Base-by-base conservation (phyloP, 192 early-diverging fungal species). In the Mortierella alpina region DNA sequence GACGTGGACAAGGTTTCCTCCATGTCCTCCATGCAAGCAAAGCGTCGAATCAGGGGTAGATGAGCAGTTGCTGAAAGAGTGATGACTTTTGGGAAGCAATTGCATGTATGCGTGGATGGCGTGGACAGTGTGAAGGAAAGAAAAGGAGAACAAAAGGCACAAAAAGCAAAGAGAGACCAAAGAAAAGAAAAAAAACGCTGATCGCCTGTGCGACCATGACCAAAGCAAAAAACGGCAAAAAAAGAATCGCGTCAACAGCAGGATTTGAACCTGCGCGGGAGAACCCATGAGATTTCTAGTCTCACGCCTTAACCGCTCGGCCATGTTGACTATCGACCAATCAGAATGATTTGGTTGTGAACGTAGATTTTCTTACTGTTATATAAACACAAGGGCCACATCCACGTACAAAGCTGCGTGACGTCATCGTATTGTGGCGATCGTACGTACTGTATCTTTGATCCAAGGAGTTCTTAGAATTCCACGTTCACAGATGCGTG, bases 241-340 rank as follows among this genome's bases (percentile, higher is more conserved):
- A 65, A 74, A 44, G 47, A 31, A 55, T 84, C 52, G 73, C 85
- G 85, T 77, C 85, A 83, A 81, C 85, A 83, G 82, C 85, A 86
- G 85, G 85, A 86, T 86, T 86, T 86, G 85, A 86, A 86, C 85
- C 85, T 86, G 85, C 82, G 85, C 85, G 82, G 82, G 84, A 86
- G 61, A 83, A 59, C 84, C 82, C 82, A 86, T 86, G 68, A 73
- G 85, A 83, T 86, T 86, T 86, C 84, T 72, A 86, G 84, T 83
- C 84, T 70, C 60, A 86, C 82, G 82, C 82, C 84, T 83, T 86
- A 83, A 83, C 77, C 83, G 79, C 83, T 82, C 82, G 82, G 73
- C 82, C 82, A 76, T 73, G 68, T 77, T 77, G 73, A 75, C 72
- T 48, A 1, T 49, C n/a, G n/a, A n/a, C n/a, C n/a, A n/a, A n/a